Conservation (phyloP, 306 rosid genomes). For the Canavalia ensiformis region DNA sequence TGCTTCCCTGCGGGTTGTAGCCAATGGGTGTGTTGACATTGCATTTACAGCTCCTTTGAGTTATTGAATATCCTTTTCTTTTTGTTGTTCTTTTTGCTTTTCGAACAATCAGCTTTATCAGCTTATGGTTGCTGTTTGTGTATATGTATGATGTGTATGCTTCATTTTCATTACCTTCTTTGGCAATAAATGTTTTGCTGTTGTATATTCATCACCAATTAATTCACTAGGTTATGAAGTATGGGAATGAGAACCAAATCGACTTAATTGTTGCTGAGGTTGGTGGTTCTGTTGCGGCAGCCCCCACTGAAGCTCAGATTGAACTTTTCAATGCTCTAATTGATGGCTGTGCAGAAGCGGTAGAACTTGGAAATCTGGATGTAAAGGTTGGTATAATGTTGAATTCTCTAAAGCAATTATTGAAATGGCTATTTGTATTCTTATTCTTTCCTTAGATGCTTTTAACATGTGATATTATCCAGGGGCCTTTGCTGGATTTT, state of each 20-base stretch:
- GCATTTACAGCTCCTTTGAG: not conserved
- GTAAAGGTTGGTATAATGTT: slow-evolving; percentile 71
- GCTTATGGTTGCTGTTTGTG: slow-evolving; percentile 34
- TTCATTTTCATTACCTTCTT: slow-evolving; percentile 32
- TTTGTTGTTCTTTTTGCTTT: slow-evolving; percentile 9
- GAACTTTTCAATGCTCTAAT: slow-evolving; percentile 85
- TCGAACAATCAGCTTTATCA: slow-evolving; percentile 9
- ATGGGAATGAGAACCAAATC: slow-evolving; percentile 90
- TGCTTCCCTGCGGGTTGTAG: slow-evolving; percentile 14
- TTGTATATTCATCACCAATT: slow-evolving; percentile 36
- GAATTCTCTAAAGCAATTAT: slow-evolving; percentile 10
- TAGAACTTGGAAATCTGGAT: slow-evolving; percentile 79
- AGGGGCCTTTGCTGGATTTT: slow-evolving; percentile 98
- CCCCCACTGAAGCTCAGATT: slow-evolving; percentile 71
- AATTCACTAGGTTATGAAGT: slow-evolving; percentile 82
- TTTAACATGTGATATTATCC: slow-evolving; percentile 50
- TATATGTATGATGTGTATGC: slow-evolving; percentile 6
- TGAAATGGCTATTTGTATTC: slow-evolving; percentile 40
- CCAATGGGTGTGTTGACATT: not conserved
- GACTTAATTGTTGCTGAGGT: slow-evolving; percentile 82
- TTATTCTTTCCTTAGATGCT: slow-evolving; percentile 39
- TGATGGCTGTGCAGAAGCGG: slow-evolving; percentile 92
- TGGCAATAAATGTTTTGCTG: slow-evolving; percentile 24
- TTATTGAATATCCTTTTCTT: slow-evolving; percentile 9
- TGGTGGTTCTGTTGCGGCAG: slow-evolving; percentile 82